Evolutionary conservation across 129 eudicot species (phyloP).

Genomic region (Flaveria robusta): DNA sequence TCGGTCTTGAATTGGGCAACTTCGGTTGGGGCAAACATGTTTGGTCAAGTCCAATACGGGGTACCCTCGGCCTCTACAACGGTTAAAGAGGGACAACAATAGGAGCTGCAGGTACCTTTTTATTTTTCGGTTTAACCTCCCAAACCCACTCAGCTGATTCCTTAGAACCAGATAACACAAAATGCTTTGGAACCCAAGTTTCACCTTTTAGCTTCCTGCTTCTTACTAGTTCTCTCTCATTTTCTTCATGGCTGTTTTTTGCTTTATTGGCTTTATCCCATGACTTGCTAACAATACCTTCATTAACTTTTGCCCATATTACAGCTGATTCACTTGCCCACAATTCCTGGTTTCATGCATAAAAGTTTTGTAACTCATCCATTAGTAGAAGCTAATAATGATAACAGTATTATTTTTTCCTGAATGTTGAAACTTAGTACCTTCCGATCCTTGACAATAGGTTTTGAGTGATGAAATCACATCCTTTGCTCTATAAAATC

Average conservation of each 20-base stretch:
- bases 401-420: neutral
- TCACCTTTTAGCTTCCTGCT: conserved; percentile 46
- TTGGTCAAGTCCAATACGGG: no score
- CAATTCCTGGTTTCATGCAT: conserved; percentile 44
- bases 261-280: conserved; percentile 88
- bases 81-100: conserved; percentile 53
- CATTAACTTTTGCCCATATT: conserved; percentile 78
- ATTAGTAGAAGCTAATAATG: neutral
- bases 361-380: neutral
- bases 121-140: conserved; percentile 52
- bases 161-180: conserved; percentile 46
- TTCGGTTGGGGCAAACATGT: no score
- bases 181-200: conserved; percentile 69
- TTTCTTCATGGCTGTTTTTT: conserved; percentile 56
- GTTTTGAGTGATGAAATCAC: conserved; percentile 68
- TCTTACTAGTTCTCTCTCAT: conserved; percentile 55
- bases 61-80: no score
- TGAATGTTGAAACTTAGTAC: conserved; percentile 29
- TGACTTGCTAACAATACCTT: conserved; percentile 50
- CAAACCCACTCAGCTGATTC: conserved; percentile 59
- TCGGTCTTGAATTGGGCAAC: no score
- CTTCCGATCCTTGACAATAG: conserved; percentile 62
- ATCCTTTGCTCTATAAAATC: conserved; percentile 69
- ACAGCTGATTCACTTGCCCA: conserved; percentile 66
- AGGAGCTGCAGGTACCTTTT: conserved; percentile 63